Evolutionary conservation across 352 stramenopile species (phyloP), one percentile per base, ranked within the genome.

Genomic region (Globisporangium cylindrosporum): DNA sequence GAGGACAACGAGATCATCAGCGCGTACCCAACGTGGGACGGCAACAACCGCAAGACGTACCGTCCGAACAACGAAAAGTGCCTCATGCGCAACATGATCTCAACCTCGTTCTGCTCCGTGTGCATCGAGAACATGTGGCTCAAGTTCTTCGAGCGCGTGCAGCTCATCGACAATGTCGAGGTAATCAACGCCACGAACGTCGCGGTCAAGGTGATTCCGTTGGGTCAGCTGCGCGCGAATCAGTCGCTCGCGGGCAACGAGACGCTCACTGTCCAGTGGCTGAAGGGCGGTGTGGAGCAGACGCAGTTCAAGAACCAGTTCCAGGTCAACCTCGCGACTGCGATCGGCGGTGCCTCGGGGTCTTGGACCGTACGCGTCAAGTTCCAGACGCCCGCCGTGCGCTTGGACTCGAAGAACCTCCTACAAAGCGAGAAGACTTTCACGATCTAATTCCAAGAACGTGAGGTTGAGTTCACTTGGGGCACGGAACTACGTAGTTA

Each of bases 41-140:
- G 70, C 54, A 72, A 72, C 64, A 76, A 77, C 32, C 1, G 14
- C 64, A 77, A 78, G 68, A 63, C 61, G 18, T 73, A 70, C 38
- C 76, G 76, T 15, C 76, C 76, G n/a, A 62, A 72, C 65, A 74
- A 75, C 67, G 72, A 80, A 55, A 71, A 61, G 41, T 82, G 76
- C 69, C 55, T 80, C 55, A 80, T 82, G 76, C 76, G 76, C 66
- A 78, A 82, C 73, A 79, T 82, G 70, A 62, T 46, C 36, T 76
- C 71, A 58, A 67, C 67, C 1, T 24, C 9, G 34, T 82, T 82
- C 55, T 82, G 76, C 71, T 14, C 20, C 25, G 69, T 79, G 43
- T 82, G 76, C 68, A 66, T 74, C 25, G 73, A 80, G 66, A 78
- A 78, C 56, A 78, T 81, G 70, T 81, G 74, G 74, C 69, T 57